Evolutionary conservation across 768 basidiomycete genomes (phyloP).

Genomic region (Termitomyces sp.): DNA sequence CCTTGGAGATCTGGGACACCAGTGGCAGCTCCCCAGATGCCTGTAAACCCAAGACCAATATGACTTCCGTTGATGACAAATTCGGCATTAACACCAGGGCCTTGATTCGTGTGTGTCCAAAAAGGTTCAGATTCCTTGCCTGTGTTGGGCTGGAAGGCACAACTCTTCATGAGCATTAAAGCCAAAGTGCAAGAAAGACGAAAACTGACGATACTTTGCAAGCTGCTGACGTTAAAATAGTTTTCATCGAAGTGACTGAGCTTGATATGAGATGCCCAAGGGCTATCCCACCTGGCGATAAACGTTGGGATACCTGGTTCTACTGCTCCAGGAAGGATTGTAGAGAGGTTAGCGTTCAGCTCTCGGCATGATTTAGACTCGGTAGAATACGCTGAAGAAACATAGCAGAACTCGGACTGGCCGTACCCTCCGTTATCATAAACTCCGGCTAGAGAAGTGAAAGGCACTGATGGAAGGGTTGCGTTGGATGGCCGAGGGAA

Average conservation of each 20-base stretch:
- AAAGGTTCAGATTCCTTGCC: constrained; percentile 15
- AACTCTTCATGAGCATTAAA: background rate
- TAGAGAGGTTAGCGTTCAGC: constrained; percentile 13
- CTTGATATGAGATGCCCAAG: constrained; percentile 15
- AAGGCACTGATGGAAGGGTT: constrained; percentile 8
- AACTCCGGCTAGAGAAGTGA: constrained; percentile 11
- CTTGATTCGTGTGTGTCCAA: constrained; percentile 9
- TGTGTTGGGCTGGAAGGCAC: constrained; percentile 13
- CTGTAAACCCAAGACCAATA: constrained; percentile 13
- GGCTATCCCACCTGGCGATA: constrained; percentile 15
- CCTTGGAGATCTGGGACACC: constrained; percentile 14
- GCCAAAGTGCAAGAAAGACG: background rate
- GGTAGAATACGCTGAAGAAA: constrained; percentile 5
- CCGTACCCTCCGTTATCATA: constrained; percentile 18
- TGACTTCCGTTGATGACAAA: constrained; percentile 7
- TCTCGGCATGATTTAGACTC: constrained; percentile 13
- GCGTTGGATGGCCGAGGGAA: constrained; percentile 14
- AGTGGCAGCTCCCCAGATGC: constrained; percentile 18
- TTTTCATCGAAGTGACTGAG: constrained; percentile 21
- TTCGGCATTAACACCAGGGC: constrained; percentile 8
- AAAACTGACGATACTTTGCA: constrained; percentile 16
- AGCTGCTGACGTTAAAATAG: constrained; percentile 15
- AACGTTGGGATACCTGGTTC: constrained; percentile 19
- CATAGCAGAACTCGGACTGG: constrained; percentile 15
- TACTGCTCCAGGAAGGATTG: constrained; percentile 16